phyloP scores from a whole-genome alignment of 2,329 filamentous ascomycete species.

The Cercospora sojina region DNA sequence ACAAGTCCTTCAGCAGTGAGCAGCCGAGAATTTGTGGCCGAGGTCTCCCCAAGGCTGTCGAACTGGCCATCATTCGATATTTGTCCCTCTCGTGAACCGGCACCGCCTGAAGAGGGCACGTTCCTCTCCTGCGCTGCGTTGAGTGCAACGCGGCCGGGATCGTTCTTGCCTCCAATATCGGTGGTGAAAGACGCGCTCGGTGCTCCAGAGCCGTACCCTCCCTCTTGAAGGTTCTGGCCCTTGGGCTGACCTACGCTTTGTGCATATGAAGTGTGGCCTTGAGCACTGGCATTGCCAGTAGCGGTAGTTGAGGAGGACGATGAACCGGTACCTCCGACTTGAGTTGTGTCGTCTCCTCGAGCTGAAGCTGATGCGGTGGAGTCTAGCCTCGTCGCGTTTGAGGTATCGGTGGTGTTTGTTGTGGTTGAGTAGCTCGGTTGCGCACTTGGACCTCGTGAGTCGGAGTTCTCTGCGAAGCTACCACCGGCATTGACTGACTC shows the following conservation, averaged over 20 bases:
- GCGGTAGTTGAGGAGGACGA: conserved; percentile 25
- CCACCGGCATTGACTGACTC: conserved; percentile 65
- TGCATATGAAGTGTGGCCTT: not conserved
- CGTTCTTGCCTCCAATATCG: conserved; percentile 56
- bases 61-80: conserved; percentile 27
- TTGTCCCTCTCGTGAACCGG: conserved; percentile 25
- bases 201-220: conserved; percentile 37
- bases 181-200: conserved; percentile 53
- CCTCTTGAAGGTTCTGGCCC: conserved; percentile 29
- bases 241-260: conserved; percentile 27
- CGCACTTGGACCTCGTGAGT: conserved; percentile 50
- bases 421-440: conserved; percentile 56
- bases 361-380: conserved; percentile 49
- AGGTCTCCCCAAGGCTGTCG: conserved; percentile 19
- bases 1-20: not conserved
- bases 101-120: conserved; percentile 37
- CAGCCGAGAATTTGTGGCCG: not conserved
- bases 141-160: conserved; percentile 55
- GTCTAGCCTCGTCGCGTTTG: conserved; percentile 51
- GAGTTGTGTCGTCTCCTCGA: not conserved
- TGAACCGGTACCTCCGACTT: not conserved
- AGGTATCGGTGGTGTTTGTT: conserved; percentile 57
- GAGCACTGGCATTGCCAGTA: conserved; percentile 28
- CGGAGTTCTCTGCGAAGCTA: conserved; percentile 60
- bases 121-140: conserved; percentile 31